phyloP scores from a whole-genome alignment of 331 rosid genomes.

The Acacia pycnantha region DNA sequence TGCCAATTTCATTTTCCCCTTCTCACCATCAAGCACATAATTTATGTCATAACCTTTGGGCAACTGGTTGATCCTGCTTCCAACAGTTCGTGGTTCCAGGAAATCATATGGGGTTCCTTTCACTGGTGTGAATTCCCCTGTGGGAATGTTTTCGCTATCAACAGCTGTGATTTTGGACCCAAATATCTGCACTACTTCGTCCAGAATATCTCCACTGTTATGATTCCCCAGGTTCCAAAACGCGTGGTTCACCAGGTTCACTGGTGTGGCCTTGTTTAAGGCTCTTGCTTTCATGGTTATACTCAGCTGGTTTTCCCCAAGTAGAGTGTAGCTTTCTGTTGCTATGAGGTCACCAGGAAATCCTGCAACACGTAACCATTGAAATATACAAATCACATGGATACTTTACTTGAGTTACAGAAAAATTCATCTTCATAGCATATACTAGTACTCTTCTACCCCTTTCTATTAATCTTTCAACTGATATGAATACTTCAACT shows the following conservation, averaged over 20 bases:
- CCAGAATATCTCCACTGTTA: constrained; percentile 58
- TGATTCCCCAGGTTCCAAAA: constrained; percentile 85
- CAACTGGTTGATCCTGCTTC: constrained; percentile 50
- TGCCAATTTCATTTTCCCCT: constrained; percentile 31
- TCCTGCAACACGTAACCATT: constrained; percentile 37
- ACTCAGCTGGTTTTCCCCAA: constrained; percentile 35
- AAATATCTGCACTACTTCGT: constrained; percentile 49
- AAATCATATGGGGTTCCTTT: constrained; percentile 80
- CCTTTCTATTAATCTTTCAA: too few relatives aligned
- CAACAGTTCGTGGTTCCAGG: constrained; percentile 50
- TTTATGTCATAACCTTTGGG: constrained; percentile 65
- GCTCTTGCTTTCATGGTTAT: constrained; percentile 61
- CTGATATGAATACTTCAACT: too few relatives aligned
- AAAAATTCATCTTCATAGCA: background rate
- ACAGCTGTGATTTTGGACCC: constrained; percentile 59
- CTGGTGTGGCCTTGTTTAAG: constrained; percentile 74
- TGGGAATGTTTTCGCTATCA: constrained; percentile 56
- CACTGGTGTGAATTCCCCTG: constrained; percentile 51
- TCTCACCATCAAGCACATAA: constrained; percentile 51
- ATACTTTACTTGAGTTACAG: background rate
- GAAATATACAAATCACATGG: background rate
- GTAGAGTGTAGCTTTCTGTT: constrained; percentile 46
- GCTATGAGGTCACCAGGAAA: constrained; percentile 76
- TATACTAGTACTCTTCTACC: background rate
- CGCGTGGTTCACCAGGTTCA: constrained; percentile 63